Base-by-base conservation (phyloP, 306 rosid species). In the Rubus idaeus region DNA sequence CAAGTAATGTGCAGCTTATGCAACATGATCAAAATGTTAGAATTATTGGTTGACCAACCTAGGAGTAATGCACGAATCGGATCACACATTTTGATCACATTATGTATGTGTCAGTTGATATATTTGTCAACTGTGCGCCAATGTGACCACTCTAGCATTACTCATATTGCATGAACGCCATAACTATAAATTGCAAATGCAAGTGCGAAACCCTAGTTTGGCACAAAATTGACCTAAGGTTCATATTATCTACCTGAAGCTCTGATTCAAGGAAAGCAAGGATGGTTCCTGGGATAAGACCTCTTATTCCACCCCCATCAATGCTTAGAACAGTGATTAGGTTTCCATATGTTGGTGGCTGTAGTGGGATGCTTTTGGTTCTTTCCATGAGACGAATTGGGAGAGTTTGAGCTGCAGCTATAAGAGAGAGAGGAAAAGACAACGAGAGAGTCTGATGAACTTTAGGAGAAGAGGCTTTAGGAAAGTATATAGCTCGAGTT, bases 291-390 rank as follows among this genome's bases (percentile, higher is more conserved):
- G 95, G 90, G 49, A 91, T 88, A 42, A 90, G 81, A 13, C 91
- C 96, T 68, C 96, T 82, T 5, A 92, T 80, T 10, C 97, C 97
- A 21, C 93, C 96, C 1, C 96, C 97, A 41, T 92, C 97, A 14
- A 92, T 90, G 83, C 90, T 90, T 45, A 92, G 88, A 74, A 92
- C 63, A 8, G 93, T 90, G 42, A 92, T 78, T 2, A 81, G 77
- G 74, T 88, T 81, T 47, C 96, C 91, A 65, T 79, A 83, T 8
- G 82, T 87, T 40, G 91, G 89, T 49, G 94, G 79, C 78, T 83
- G 80, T 37, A 82, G 74, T 18, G 70, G 70, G 72, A 61, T 5
- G 39, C 77, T 40, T 23, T 76, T 63, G 77, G 7, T 61, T 70
- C 68, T 62, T 75, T 81, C 80, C 82, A 75, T 75, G 12, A 41